Percentiles rank a stretch among this genome's conserved stretches.
These are phyloP conservation scores for Paramecium biaurelia DNA, from an alignment of 73 alveolate species.

Conservation along the genomic window DNA sequence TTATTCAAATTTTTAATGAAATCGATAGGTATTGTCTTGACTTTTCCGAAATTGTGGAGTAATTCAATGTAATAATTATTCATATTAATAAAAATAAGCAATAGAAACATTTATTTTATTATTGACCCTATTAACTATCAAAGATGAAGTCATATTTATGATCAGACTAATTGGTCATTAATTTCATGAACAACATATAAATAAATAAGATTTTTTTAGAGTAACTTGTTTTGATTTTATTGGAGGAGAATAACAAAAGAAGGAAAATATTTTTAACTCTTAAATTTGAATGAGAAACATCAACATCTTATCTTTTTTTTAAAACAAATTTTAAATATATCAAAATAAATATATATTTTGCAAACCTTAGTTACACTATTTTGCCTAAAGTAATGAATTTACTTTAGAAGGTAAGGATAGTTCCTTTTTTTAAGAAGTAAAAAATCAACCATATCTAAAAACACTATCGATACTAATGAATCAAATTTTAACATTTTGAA, in stretches of 20 bases:
- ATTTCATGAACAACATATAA: neutral
- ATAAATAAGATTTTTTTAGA: neutral
- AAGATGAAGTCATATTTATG: neutral
- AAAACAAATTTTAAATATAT: too few relatives aligned
- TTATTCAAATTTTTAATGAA: neutral
- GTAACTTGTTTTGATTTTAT: neutral
- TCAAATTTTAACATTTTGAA: too few relatives aligned
- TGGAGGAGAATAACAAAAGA: constrained; percentile 3
- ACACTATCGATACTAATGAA: too few relatives aligned
- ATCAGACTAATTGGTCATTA: neutral
- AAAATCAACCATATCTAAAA: too few relatives aligned
- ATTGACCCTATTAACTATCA: neutral
- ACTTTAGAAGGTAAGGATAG: too few relatives aligned
- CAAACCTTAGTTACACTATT: too few relatives aligned
- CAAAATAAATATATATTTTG: too few relatives aligned
- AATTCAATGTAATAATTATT: constrained; percentile 3
- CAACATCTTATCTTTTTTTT: too few relatives aligned
- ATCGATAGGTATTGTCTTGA: neutral
- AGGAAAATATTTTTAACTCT: too few relatives aligned
- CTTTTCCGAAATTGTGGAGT: neutral
- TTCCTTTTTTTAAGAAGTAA: too few relatives aligned
- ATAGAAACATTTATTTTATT: neutral
- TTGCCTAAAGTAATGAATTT: too few relatives aligned
- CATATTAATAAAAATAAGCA: constrained; percentile 6
- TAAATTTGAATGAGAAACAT: too few relatives aligned